Base-by-base conservation (phyloP, 2,329 filamentous ascomycete genomes). In the Colletotrichum nymphaeae region DNA sequence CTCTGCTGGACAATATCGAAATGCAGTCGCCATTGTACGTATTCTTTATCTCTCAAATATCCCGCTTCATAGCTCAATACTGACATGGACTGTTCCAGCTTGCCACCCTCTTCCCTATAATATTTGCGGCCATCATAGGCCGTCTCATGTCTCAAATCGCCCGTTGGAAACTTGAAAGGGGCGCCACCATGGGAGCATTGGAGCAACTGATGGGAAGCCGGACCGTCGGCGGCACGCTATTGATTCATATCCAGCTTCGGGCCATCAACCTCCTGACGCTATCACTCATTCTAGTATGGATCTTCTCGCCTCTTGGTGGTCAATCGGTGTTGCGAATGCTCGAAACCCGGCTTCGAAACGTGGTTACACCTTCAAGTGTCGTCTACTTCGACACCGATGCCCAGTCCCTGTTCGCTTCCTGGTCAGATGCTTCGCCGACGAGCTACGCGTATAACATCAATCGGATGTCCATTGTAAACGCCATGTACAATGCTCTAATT, bases 131-230 rank as follows among this genome's bases (percentile, higher is more conserved):
- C 7, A 75, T 79, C 42, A 72, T 77, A 35, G 79, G 80, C 8
- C 75, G 78, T 55, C 72, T 78, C 11, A 73, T 77, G 22, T 74
- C 77, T 30, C 77, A 78, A 68, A 75, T 77, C 60, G 78, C 77
- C 3, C 75, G 74, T 1, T 80, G 75, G 75, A 77, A 74, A 35
- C 76, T 81, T 30, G 79, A 81, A 70, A 67, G 75, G 37, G 79
- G 79, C 14, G 74, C 76, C n/a, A 77, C 73, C 3, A 70, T 80
- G 2, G 76, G 75, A 9, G 65, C 72, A 9, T 67, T 81, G 4
- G 79, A 81, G 58, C 78, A 80, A 55, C 69, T 79, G 5, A 76
- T 79, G 71, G 80, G 79, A 52, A 80, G 79, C 56, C 77, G 78
- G 26, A 80, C 80, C 1, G 75, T 81, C 11, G 76, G 74, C 14